phyloP scores from a whole-genome alignment of 164 flowering plant genomes.

The Piper betle region DNA sequence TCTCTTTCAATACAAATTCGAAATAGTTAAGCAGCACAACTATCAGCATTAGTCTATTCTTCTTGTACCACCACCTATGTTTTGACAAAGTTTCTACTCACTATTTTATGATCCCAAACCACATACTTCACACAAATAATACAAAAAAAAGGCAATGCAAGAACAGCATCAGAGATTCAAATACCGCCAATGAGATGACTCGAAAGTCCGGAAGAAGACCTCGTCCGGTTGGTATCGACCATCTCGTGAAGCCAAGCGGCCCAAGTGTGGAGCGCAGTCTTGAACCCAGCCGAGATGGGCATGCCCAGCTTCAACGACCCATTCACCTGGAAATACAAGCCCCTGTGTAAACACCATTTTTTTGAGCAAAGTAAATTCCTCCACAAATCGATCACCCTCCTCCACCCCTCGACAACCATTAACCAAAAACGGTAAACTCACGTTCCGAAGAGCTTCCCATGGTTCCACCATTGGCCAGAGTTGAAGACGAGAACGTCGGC shows the following conservation, averaged over 20 bases:
- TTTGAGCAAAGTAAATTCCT: constrained; percentile 5
- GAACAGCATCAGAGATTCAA: background rate
- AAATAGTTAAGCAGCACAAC: no score
- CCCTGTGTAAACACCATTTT: constrained; percentile 23
- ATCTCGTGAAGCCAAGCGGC: constrained; percentile 57
- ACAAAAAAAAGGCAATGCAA: no score
- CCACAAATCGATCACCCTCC: background rate
- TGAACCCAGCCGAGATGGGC: constrained; percentile 42
- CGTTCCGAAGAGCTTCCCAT: constrained; percentile 47
- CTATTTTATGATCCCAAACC: no score
- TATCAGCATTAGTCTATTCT: no score
- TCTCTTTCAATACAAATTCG: no score
- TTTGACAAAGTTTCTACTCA: no score
- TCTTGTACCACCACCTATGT: no score
- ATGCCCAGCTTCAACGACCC: constrained; percentile 60
- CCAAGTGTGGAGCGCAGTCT: constrained; percentile 61
- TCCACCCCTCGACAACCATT: background rate
- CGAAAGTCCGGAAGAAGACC: constrained; percentile 75
- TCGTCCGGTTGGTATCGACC: constrained; percentile 46
- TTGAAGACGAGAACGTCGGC: constrained; percentile 71
- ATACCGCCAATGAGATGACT: constrained; percentile 80
- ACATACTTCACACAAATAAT: no score
- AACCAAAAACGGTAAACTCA: constrained; percentile 25
- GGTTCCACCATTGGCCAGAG: constrained; percentile 88
- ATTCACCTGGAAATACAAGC: constrained; percentile 63